Evolutionary conservation across 768 basidiomycete genomes (phyloP).

Genomic region (Jaapia argillacea): DNA sequence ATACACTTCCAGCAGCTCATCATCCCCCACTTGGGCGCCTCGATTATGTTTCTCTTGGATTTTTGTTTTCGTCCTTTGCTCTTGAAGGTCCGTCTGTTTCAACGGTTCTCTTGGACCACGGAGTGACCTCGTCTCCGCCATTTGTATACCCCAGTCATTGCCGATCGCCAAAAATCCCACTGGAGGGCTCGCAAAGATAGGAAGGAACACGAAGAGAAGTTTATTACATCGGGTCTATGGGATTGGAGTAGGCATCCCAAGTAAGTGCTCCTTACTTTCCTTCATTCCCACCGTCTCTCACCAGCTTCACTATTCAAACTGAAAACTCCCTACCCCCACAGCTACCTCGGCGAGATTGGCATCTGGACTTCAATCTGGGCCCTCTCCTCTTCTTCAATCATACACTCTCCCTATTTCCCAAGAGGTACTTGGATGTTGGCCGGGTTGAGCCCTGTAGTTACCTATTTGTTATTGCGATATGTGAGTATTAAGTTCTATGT

Average conservation of each 20-base stretch:
- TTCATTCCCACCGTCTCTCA: background rate
- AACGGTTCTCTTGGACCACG: no score
- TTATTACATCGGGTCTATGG: slow-evolving; percentile 65
- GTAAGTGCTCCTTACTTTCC: slow-evolving; percentile 27
- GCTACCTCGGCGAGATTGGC: slow-evolving; percentile 65
- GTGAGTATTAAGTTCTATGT: slow-evolving; percentile 23
- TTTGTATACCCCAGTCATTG: no score
- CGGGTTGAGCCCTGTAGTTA: slow-evolving; percentile 50
- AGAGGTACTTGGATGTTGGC: slow-evolving; percentile 32
- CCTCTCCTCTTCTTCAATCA: slow-evolving; percentile 39
- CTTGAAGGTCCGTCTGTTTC: no score
- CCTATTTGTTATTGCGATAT: slow-evolving; percentile 48
- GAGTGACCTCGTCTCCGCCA: no score
- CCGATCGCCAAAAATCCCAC: slow-evolving; percentile 53
- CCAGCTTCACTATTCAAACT: slow-evolving; percentile 2
- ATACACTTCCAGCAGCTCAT: slow-evolving; percentile 36
- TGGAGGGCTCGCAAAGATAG: slow-evolving; percentile 52
- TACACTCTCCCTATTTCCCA: slow-evolving; percentile 35
- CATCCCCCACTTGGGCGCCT: slow-evolving; percentile 42
- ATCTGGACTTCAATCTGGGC: slow-evolving; percentile 62
- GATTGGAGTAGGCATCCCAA: slow-evolving; percentile 62
- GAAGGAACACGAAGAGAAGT: slow-evolving; percentile 61
- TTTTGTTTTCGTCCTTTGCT: slow-evolving; percentile 50
- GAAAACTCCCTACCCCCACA: slow-evolving; percentile 14
- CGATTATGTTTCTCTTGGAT: slow-evolving; percentile 42